These are phyloP conservation scores for Zymoseptoria brevis DNA, from an alignment of 2,329 filamentous ascomycete species.

Conservation along the genomic window DNA sequence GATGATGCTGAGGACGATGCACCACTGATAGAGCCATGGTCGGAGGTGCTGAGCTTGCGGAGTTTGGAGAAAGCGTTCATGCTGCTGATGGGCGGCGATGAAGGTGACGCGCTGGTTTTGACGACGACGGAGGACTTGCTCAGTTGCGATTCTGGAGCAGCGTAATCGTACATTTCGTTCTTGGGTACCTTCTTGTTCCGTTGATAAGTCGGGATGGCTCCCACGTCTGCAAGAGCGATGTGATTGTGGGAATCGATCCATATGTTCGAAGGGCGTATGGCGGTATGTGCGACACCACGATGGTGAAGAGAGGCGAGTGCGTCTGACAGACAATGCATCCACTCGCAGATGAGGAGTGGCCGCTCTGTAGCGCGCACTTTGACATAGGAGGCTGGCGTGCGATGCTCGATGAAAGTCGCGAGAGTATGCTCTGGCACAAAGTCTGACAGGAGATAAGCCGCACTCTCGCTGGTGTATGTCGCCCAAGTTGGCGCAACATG, in stretches of 20 bases:
- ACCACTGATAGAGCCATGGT: conserved; percentile 12
- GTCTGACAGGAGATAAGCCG: conserved; percentile 58
- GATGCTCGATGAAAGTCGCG: conserved; percentile 56
- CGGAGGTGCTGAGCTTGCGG: conserved; percentile 23
- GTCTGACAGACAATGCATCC: conserved; percentile 66
- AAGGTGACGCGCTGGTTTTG: conserved; percentile 15
- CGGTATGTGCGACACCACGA: conserved; percentile 55
- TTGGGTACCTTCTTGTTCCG: conserved; percentile 50
- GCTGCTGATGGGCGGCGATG: conserved; percentile 21
- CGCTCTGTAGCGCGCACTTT: conserved; percentile 53
- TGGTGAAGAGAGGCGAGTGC: conserved; percentile 61
- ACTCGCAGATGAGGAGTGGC: conserved; percentile 57
- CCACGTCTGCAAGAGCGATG: conserved; percentile 60
- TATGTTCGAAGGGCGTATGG: conserved; percentile 64
- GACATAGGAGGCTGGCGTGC: conserved; percentile 54
- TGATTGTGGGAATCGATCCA: conserved; percentile 58
- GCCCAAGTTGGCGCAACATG: conserved; percentile 65
- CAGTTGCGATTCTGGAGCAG: conserved; percentile 58
- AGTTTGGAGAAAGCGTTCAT: conserved; percentile 23
- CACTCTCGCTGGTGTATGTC: conserved; percentile 58
- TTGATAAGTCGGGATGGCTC: conserved; percentile 42
- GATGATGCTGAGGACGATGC: conserved; percentile 27
- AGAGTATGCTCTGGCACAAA: conserved; percentile 60
- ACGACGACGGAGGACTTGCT: conserved; percentile 35
- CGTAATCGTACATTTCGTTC: conserved; percentile 64